phyloP scores from a whole-genome alignment of 176 grass and related monocot species.

The Areca catechu region DNA sequence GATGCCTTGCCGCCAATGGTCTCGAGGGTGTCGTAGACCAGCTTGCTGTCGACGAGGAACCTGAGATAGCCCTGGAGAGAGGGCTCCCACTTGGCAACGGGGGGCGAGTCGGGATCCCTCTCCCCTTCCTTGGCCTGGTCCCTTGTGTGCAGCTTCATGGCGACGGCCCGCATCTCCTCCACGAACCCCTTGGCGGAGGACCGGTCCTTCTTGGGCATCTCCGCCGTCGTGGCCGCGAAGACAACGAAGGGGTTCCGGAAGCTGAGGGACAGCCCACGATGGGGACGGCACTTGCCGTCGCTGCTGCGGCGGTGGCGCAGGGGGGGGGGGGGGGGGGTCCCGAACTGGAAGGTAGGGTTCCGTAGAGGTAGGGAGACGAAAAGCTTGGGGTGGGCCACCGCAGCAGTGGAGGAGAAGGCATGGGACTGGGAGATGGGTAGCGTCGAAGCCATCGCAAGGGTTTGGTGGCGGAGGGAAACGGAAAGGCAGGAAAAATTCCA shows the following conservation, averaged over 20 bases:
- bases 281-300: background rate
- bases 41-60: slow-evolving; percentile 91
- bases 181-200: slow-evolving; percentile 53
- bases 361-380: too few relatives aligned
- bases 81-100: slow-evolving; percentile 68
- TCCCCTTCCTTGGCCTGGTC: slow-evolving; percentile 78
- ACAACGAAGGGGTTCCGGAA: too few relatives aligned
- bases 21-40: slow-evolving; percentile 81
- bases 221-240: slow-evolving; percentile 26
- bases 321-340: too few relatives aligned
- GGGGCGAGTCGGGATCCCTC: slow-evolving; percentile 65
- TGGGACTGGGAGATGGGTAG: slow-evolving; percentile 27
- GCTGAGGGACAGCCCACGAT: too few relatives aligned
- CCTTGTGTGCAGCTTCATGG: slow-evolving; percentile 86
- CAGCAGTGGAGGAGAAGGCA: slow-evolving; percentile 1
- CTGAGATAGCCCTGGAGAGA: slow-evolving; percentile 59
- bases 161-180: slow-evolving; percentile 87
- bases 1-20: slow-evolving; percentile 53
- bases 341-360: too few relatives aligned
- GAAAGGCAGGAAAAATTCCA: too few relatives aligned
- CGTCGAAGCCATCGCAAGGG: slow-evolving; percentile 19
- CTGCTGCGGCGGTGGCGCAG: background rate
- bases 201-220: slow-evolving; percentile 35
- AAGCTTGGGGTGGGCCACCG: background rate
- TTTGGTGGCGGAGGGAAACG: too few relatives aligned